These are phyloP conservation scores for Rasamsonia emersonii DNA, from an alignment of 2,329 filamentous ascomycete species.

Conservation along the genomic window DNA sequence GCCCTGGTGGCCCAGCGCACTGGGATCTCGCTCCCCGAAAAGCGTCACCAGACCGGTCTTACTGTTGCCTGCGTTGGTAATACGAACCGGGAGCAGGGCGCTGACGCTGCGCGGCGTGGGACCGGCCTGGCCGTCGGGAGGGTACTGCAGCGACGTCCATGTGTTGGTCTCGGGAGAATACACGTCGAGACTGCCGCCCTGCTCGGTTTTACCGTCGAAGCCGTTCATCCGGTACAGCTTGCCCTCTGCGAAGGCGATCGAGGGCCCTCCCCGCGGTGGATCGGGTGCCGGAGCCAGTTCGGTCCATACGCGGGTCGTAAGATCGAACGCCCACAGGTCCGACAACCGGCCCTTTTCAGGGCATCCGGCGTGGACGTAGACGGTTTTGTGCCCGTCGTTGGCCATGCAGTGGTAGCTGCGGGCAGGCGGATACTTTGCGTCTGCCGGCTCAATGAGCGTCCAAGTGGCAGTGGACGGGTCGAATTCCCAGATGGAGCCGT, in stretches of 20 bases:
- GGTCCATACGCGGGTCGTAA: constrained; percentile 57
- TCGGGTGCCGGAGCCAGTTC: constrained; percentile 59
- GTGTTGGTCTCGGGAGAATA: constrained; percentile 30
- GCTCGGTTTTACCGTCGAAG: constrained; percentile 61
- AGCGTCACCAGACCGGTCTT: constrained; percentile 39
- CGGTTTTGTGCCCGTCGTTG: constrained; percentile 54
- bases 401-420: constrained; percentile 63
- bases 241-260: constrained; percentile 55
- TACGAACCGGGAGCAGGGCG: constrained; percentile 33
- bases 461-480: constrained; percentile 57
- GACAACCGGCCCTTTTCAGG: constrained; percentile 53
- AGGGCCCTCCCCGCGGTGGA: constrained; percentile 57
- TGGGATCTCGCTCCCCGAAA: constrained; percentile 48
- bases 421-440: constrained; percentile 47
- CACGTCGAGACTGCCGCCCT: constrained; percentile 64
- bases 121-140: constrained; percentile 37
- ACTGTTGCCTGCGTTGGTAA: too few species aligned
- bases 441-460: constrained; percentile 53
- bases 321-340: constrained; percentile 73
- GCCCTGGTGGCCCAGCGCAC: constrained; percentile 44
- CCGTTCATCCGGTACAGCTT: constrained; percentile 73
- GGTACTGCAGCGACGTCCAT: constrained; percentile 29
- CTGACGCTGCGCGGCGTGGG: constrained; percentile 45
- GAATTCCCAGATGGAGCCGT: constrained; percentile 67
- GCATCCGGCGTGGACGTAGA: constrained; percentile 72